Conservation (phyloP, 345 rosid species). For the Ceriops zippeliana region DNA sequence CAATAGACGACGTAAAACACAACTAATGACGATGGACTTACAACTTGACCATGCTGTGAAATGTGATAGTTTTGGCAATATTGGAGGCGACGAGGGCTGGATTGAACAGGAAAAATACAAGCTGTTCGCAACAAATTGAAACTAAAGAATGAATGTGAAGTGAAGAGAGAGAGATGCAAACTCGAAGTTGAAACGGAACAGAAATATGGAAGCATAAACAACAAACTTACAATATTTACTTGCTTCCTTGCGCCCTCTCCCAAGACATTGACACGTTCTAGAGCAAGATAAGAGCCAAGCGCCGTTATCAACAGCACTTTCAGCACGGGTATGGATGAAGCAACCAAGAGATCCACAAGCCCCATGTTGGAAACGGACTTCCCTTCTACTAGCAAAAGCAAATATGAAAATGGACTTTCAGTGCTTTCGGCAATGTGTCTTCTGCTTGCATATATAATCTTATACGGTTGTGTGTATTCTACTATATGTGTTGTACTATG, state of each 20-base stretch:
- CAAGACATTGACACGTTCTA: slow-evolving; percentile 41
- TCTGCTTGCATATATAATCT: too few species aligned
- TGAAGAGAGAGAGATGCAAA: background rate
- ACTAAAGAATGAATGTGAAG: background rate
- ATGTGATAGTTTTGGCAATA: slow-evolving; percentile 48
- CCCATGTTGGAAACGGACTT: slow-evolving; percentile 27
- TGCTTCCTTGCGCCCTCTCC: slow-evolving; percentile 55
- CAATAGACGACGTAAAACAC: background rate
- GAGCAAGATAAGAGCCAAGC: slow-evolving; percentile 57
- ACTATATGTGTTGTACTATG: too few species aligned
- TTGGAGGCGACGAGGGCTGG: slow-evolving; percentile 55
- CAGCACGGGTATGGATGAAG: slow-evolving; percentile 51
- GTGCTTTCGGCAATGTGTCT: background rate
- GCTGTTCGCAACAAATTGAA: slow-evolving; percentile 23
- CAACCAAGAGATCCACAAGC: slow-evolving; percentile 52
- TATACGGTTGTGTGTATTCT: too few species aligned
- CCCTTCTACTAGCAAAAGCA: background rate
- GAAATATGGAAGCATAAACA: too few species aligned
- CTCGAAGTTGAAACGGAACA: too few species aligned
- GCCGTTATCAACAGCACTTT: slow-evolving; percentile 56
- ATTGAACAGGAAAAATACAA: slow-evolving; percentile 56
- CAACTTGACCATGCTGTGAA: slow-evolving; percentile 47
- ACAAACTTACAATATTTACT: slow-evolving; percentile 41
- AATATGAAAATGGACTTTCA: background rate
- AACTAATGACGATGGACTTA: slow-evolving; percentile 20